Evolutionary conservation across 2,329 filamentous ascomycete genomes (phyloP), one percentile per base, ranked within the genome.

Genomic region (Tolypocladium tropicale): DNA sequence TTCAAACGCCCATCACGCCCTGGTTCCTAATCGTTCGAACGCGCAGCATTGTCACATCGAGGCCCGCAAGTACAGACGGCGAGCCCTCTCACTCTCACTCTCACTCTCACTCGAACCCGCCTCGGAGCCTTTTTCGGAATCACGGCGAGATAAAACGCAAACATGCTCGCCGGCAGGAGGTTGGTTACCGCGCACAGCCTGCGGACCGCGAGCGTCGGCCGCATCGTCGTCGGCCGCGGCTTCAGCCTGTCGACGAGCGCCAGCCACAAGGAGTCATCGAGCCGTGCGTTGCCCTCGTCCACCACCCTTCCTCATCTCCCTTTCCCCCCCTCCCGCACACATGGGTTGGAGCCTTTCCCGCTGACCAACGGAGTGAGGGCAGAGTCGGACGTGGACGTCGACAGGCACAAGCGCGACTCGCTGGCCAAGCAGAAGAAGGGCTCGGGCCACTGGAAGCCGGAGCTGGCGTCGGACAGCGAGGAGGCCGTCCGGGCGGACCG

Each of bases 391-490:
- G 62, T 71, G 16, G 72, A 78, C 60, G 71, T 74, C 63, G 79
- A 85, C 58, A 79, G 74, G 66, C 82, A 84, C 73, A 85, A 86
- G 73, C 70, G 79, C 55, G 81, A 85, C 65, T 76, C 77, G 28
- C 72, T 86, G 48, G 58, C 78, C 60, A 91, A 92, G 76, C 80
- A 89, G 58, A 83, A 86, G 69, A 72, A 79, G 41, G 89, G 88
- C 58, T 79, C 82, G 68, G 85, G 78, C 54, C 79, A 90, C 67
- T 94, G 90, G 89, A 87, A 88, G 73, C 78, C 86, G 25, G 84
- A 87, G 68, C 77, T 95, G 53, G 89, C 89, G 3, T 88, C 84
- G 53, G 83, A 90, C 71, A 89, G 86, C 71, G 90, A 95, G 76
- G 88, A 89, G 69, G 83, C 82, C 63, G 78, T 94, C 71, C 85